These are phyloP conservation scores for Taphrina flavorubra DNA, from an alignment of 1,139 yeast genomes.

Conservation along the genomic window DNA sequence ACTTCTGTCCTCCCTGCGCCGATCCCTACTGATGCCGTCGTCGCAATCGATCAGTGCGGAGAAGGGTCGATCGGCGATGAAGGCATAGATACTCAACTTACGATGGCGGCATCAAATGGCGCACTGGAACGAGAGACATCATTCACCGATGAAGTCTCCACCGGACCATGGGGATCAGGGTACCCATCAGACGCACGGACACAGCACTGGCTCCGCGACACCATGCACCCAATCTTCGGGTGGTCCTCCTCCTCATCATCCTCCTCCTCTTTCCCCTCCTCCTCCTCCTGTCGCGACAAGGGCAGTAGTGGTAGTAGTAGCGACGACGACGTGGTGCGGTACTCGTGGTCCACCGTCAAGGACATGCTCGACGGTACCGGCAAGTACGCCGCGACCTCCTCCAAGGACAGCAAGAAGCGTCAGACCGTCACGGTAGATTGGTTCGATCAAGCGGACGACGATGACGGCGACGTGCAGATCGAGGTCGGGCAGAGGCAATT, in stretches of 20 bases:
- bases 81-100: too few species aligned
- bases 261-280: too few species aligned
- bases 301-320: too few species aligned
- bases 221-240: conserved; percentile 78
- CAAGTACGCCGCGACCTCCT: not conserved
- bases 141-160: conserved; percentile 47
- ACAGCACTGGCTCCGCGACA: conserved; percentile 66
- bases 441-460: conserved; percentile 16
- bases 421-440: conserved; percentile 21
- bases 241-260: conserved; percentile 59
- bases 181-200: conserved; percentile 95
- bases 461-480: not conserved
- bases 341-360: conserved; percentile 92
- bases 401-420: not conserved
- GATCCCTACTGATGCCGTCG: not conserved
- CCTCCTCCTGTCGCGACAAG: too few species aligned
- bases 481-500: conserved; percentile 29
- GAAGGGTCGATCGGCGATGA: too few species aligned
- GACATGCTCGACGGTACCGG: conserved; percentile 60
- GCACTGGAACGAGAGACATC: not conserved
- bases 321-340: conserved; percentile 58
- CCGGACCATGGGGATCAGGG: conserved; percentile 55
- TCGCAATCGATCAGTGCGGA: too few species aligned
- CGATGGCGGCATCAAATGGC: too few species aligned
- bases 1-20: not conserved